Base-by-base conservation (phyloP, 352 stramenopile genomes). In the Globisporangium nagaii region DNA sequence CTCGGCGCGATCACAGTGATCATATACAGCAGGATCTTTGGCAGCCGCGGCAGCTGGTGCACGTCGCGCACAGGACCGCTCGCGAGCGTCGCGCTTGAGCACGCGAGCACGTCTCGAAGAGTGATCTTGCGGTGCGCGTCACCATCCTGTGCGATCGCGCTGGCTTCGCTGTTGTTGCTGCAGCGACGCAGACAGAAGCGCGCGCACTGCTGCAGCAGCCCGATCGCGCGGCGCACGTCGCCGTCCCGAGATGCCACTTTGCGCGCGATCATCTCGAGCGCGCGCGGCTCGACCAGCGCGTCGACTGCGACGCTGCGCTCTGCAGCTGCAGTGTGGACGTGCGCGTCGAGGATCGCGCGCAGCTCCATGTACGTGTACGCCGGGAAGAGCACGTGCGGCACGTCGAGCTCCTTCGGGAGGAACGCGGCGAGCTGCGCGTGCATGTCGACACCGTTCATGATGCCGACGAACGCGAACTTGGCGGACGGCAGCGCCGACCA, bases 381-480 rank as follows among this genome's bases (percentile, higher is more conserved):
- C n/a, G 66, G 68, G 44, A 86, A 88, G 19, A 88, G 52, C 20
- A 86, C 62, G 37, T 70, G 68, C 12, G 73, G 61, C 2, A 87
- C 63, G 20, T 30, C 45, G 10, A 78, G 35, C 5, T 66, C 49
- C 19, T 68, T 60, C 0, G 73, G 51, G 25, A 73, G 57, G 46
- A 72, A 68, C 13, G 41, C 43, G 10, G 53, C 57, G 28, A 89
- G 69, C 31, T 75, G 72, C 15, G 78, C 45, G 54, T 86, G 83
- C 79, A 90, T 86, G 57, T 90, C 79, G 46, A 88, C 57, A 30
- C 79, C 79, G 43, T 90, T 90, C 68, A 90, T 80, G 49, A 90
- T 82, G 13, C 73, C 74, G 43, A 90, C 39, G 39, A 90, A 83
- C 51, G 71, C 72, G 40, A 87, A 47, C 7, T 36, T 36, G 13